phyloP scores from a whole-genome alignment of 1,139 yeast genomes.

The Scheffersomyces insectosa region DNA sequence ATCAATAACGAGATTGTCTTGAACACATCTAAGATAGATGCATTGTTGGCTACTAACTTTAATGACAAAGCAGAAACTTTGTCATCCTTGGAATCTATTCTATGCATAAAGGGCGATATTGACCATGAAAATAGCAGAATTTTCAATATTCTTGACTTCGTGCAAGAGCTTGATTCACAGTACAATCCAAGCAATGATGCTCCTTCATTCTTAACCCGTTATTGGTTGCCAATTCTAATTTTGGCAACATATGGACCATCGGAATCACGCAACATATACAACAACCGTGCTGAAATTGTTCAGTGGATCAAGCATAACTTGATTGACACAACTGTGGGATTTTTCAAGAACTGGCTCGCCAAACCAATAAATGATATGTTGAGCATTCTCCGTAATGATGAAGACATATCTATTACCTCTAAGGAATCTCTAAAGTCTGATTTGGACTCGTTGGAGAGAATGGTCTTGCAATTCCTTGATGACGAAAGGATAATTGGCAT shows the following conservation, averaged over 20 bases:
- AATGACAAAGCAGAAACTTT: constrained; percentile 8
- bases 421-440: constrained; percentile 80
- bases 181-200: constrained; percentile 21
- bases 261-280: constrained; percentile 41
- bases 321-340: constrained; percentile 63
- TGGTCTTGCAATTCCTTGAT: constrained; percentile 76
- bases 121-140: constrained; percentile 13
- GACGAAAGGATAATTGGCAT: constrained; percentile 25
- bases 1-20: constrained; percentile 20
- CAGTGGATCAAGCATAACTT: constrained; percentile 61
- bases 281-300: constrained; percentile 52
- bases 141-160: constrained; percentile 6
- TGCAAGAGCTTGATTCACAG: constrained; percentile 9
- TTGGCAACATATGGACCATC: constrained; percentile 52
- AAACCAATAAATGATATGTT: constrained; percentile 75
- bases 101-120: constrained; percentile 4
- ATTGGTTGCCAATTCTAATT: constrained; percentile 63
- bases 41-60: constrained; percentile 17
- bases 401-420: constrained; percentile 73
- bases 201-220: constrained; percentile 55
- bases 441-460: constrained; percentile 75
- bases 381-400: constrained; percentile 81
- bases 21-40: constrained; percentile 25
- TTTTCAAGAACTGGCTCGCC: constrained; percentile 80
- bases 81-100: constrained; percentile 10